Evolutionary conservation across 192 early-diverging fungal genomes (phyloP).

Genomic region (Coemansia javaensis): DNA sequence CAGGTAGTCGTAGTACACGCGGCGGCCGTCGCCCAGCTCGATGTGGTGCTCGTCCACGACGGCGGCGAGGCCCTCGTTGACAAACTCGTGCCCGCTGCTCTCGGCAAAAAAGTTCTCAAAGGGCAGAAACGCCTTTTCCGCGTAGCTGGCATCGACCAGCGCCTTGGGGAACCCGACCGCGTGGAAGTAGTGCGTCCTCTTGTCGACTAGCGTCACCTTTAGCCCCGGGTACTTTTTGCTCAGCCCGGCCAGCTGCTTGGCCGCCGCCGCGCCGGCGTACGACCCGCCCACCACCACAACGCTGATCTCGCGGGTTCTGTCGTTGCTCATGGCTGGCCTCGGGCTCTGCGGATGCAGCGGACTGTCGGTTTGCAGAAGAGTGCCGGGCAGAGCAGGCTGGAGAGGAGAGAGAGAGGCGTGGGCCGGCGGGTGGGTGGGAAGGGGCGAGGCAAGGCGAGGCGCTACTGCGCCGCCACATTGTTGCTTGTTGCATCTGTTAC

Average conservation of each 20-base stretch:
- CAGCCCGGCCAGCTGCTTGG: slow-evolving; percentile 38
- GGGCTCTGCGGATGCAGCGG: not conserved
- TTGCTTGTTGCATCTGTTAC: too few relatives aligned
- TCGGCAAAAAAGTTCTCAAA: slow-evolving; percentile 45
- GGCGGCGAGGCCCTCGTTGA: slow-evolving; percentile 31
- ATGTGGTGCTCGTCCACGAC: slow-evolving; percentile 34
- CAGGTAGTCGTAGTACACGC: slow-evolving; percentile 51
- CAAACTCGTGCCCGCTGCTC: slow-evolving; percentile 34
- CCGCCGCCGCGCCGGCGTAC: slow-evolving; percentile 47
- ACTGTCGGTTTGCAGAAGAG: too few relatives aligned
- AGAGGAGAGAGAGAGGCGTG: too few relatives aligned
- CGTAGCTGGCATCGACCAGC: slow-evolving; percentile 47
- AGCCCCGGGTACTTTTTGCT: slow-evolving; percentile 25
- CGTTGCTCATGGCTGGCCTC: not conserved
- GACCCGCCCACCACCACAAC: slow-evolving; percentile 55
- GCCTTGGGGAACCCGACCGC: slow-evolving; percentile 50
- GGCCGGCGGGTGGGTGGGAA: too few relatives aligned
- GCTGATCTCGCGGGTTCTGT: slow-evolving; percentile 38
- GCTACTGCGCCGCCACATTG: too few relatives aligned
- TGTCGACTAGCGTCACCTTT: slow-evolving; percentile 55
- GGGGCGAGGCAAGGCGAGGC: too few relatives aligned
- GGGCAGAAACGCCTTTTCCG: slow-evolving; percentile 51
- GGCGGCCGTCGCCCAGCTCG: slow-evolving; percentile 30
- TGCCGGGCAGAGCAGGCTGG: too few relatives aligned
- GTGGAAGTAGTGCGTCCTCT: slow-evolving; percentile 56